These are phyloP conservation scores for Rhynchosporium graminicola DNA, from an alignment of 2,329 filamentous ascomycete species.

Conservation along the genomic window DNA sequence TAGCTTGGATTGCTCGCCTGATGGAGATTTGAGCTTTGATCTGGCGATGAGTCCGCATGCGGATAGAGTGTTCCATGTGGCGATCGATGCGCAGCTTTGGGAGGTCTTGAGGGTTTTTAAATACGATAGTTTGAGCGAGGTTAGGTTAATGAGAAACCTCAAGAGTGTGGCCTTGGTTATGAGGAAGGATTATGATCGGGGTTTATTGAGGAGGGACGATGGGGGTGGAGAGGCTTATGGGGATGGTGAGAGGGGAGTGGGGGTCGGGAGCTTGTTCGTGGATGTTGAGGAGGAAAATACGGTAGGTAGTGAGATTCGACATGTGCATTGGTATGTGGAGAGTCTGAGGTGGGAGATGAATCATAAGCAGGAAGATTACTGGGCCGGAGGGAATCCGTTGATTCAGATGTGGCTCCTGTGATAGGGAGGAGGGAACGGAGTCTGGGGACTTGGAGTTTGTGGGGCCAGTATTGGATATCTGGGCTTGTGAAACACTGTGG, in stretches of 20 bases:
- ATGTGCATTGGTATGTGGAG: slow-evolving; percentile 33
- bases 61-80: slow-evolving; percentile 29
- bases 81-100: slow-evolving; percentile 35
- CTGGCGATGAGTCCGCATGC: slow-evolving; percentile 29
- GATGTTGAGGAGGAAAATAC: slow-evolving; percentile 24
- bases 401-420: slow-evolving; percentile 36
- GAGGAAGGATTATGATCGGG: slow-evolving; percentile 25
- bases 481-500: neutral
- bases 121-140: slow-evolving; percentile 31
- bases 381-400: slow-evolving; percentile 23
- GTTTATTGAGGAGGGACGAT: slow-evolving; percentile 14
- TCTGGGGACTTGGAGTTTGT: neutral
- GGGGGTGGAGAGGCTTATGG: slow-evolving; percentile 14
- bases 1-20: slow-evolving; percentile 34
- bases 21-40: slow-evolving; percentile 35
- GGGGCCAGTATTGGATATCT: neutral
- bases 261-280: slow-evolving; percentile 16
- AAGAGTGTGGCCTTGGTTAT: slow-evolving; percentile 34
- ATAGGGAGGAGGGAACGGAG: neutral
- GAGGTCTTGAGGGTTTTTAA: slow-evolving; percentile 35
- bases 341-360: slow-evolving; percentile 30
- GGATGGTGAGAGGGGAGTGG: slow-evolving; percentile 18
- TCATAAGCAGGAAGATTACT: slow-evolving; percentile 21
- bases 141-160: slow-evolving; percentile 30
- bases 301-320: slow-evolving; percentile 27